These are phyloP conservation scores for Dysphania ambrosioides DNA, from an alignment of 148 eudicot species.

Conservation along the genomic window DNA sequence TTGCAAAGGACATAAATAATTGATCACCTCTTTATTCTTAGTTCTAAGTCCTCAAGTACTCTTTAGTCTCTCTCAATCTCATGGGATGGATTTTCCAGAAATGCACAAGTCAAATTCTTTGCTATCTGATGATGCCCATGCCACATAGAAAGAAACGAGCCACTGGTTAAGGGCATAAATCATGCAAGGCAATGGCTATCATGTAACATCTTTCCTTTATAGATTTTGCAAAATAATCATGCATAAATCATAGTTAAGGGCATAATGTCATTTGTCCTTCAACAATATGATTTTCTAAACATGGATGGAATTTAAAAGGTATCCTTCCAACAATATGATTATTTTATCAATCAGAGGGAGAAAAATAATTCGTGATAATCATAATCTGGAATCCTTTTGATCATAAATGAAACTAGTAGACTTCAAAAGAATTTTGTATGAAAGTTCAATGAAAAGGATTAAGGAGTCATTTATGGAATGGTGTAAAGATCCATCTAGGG, in stretches of 20 bases:
- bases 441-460: too few species aligned
- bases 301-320: not conserved
- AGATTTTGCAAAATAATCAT: not conserved
- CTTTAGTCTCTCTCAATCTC: not conserved
- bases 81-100: not conserved
- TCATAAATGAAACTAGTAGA: not conserved
- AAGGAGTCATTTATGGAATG: too few species aligned
- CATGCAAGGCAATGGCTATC: too few species aligned
- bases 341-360: not conserved
- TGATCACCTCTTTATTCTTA: not conserved
- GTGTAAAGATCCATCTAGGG: too few species aligned
- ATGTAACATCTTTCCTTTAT: not conserved
- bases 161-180: too few species aligned
- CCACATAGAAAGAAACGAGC: not conserved
- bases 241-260: not conserved
- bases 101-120: not conserved
- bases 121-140: not conserved
- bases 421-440: too few species aligned
- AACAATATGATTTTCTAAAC: not conserved
- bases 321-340: not conserved
- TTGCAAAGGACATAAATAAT: not conserved
- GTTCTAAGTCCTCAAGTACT: too few species aligned
- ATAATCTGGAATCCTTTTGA: too few species aligned
- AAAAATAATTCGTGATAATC: not conserved
- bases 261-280: not conserved